phyloP scores from a whole-genome alignment of 1,284 basidiomycete genomes.

The Cystobasidium slooffiae region DNA sequence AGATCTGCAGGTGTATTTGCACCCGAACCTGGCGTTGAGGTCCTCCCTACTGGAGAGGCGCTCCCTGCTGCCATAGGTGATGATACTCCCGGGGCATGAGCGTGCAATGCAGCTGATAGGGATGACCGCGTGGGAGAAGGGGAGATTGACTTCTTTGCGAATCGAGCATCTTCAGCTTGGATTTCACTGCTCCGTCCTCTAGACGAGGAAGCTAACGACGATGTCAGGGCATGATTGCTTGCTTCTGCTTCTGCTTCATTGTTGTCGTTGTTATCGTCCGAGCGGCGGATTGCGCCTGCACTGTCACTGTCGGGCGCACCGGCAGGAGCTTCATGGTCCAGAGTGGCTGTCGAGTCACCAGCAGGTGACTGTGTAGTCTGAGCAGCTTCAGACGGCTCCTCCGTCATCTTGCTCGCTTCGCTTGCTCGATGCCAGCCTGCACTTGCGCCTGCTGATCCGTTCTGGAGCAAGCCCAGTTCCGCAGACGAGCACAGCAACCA shows the following conservation, averaged over 20 bases:
- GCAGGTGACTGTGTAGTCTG: neutral
- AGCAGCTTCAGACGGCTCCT: neutral
- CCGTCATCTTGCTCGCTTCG: constrained; percentile 6
- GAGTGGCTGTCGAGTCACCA: neutral
- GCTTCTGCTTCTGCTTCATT: neutral
- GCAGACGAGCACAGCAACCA: no score
- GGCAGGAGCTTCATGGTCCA: neutral
- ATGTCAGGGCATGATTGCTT: neutral
- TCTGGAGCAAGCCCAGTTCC: no score
- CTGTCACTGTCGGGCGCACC: neutral
- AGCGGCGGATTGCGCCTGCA: no score
- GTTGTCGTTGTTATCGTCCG: neutral
- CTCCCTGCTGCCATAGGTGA: neutral
- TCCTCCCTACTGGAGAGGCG: neutral
- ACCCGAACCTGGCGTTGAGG: neutral
- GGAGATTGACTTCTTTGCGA: constrained; percentile 6
- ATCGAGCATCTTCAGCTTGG: constrained; percentile 10
- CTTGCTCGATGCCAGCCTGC: no score
- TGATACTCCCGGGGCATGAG: neutral
- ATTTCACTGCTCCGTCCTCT: constrained; percentile 20
- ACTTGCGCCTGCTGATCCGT: no score
- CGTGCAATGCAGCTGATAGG: constrained; percentile 10
- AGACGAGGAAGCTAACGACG: neutral
- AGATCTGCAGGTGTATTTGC: constrained; percentile 13
- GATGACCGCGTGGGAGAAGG: constrained; percentile 9